These are phyloP conservation scores for Xylariaceae sp. DNA, from an alignment of 2,329 filamentous ascomycete genomes.

Conservation along the genomic window DNA sequence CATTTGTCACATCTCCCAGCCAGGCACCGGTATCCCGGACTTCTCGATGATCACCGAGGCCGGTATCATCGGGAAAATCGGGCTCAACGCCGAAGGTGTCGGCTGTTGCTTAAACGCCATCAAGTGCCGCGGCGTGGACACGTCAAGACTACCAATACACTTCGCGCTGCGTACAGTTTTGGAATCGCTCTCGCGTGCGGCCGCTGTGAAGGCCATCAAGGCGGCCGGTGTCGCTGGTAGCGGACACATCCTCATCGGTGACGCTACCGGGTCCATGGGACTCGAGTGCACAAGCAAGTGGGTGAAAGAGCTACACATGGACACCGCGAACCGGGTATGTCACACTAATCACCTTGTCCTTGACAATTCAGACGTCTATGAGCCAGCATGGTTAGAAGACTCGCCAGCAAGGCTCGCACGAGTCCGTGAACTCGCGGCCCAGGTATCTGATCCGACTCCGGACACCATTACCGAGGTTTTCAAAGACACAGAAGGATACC, in stretches of 20 bases:
- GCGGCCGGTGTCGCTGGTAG: slow-evolving; percentile 53
- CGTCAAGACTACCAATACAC: slow-evolving; percentile 62
- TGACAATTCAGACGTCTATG: slow-evolving; percentile 38
- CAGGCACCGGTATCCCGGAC: slow-evolving; percentile 46
- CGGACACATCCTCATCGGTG: slow-evolving; percentile 57
- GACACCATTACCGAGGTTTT: slow-evolving; percentile 34
- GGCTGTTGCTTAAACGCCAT: slow-evolving; percentile 68
- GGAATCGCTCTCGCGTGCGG: slow-evolving; percentile 54
- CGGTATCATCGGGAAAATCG: slow-evolving; percentile 70
- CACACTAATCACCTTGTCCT: slow-evolving; percentile 54
- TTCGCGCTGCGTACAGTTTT: slow-evolving; percentile 62
- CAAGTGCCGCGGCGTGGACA: slow-evolving; percentile 59
- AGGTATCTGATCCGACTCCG: slow-evolving; percentile 16
- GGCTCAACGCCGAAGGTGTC: slow-evolving; percentile 64
- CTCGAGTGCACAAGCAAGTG: slow-evolving; percentile 50
- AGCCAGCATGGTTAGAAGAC: slow-evolving; percentile 41
- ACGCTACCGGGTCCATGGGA: slow-evolving; percentile 49
- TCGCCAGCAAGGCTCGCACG: slow-evolving; percentile 36
- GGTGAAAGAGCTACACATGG: slow-evolving; percentile 38
- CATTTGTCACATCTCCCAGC: slow-evolving; percentile 51
- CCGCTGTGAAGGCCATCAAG: slow-evolving; percentile 52
- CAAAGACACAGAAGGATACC: slow-evolving; percentile 39
- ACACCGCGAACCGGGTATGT: slow-evolving; percentile 41
- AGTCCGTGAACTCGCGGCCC: slow-evolving; percentile 34
- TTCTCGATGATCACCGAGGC: slow-evolving; percentile 64